Evolutionary conservation across 495 filamentous ascomycete species (phyloP), one percentile per base, ranked within the genome.

Genomic region (Sabuloglossum arenarium): DNA sequence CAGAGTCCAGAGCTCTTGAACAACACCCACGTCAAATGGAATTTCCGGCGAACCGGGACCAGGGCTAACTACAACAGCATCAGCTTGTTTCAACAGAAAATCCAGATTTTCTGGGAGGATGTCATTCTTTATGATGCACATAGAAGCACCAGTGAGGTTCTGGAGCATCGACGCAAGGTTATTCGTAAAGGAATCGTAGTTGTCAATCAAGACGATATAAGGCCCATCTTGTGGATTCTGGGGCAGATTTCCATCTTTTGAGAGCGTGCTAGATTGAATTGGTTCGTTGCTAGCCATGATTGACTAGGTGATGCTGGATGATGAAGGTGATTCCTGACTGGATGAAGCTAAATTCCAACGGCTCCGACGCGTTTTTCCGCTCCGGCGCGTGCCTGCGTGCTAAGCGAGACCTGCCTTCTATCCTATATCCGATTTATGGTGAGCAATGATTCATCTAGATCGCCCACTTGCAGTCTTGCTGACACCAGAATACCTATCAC

Each of bases 111-210:
- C 66, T 69, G 74, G 61, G 0, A 19, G 9, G 5, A 73, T 66
- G 62, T 91, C 86, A 60, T 89, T 88, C 56, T 77, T 78, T 58
- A 93, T 73, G 12, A 81, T 75, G 6, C 77, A 79, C 50, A 95
- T 82, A 24, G 79, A 70, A 27, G 75, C 85, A 51, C 70, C 66
- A 10, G 88, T 69, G 16, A 71, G 71, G 9, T 82, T 78, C 59
- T 79, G 72, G 19, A 96, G 74, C 60, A 91, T 79, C 16, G 81
- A 75, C 46, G 89, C 77, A 58, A 96, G 89, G 71, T 95, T 96
- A 69, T 94, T 85, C 45, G 89, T 82, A 70, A 95, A 96, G 54
- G 89, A 95, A 69, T 96, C 91, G 63, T 94, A 93, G 54, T 88
- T 87, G 65, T 98, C 91, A 45, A 98, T 69, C 66, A 91, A 88